phyloP scores from a whole-genome alignment of 805 yeast species.

The Kluyveromyces aestuarii region DNA sequence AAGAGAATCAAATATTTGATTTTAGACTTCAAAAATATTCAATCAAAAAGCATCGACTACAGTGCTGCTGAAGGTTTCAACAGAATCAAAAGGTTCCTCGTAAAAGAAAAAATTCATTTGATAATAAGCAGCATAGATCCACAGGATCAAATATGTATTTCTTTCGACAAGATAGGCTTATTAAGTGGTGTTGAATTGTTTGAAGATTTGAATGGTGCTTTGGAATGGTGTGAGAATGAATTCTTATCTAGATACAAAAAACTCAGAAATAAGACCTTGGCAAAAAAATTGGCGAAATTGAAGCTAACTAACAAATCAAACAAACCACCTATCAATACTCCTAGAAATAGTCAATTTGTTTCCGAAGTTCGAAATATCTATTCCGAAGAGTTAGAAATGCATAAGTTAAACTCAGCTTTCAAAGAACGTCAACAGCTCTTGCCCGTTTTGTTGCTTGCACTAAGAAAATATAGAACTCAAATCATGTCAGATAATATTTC shows the following conservation, averaged over 20 bases:
- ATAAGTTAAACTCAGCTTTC: constrained; percentile 11
- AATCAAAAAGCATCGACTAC: constrained; percentile 65
- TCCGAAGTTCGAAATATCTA: constrained; percentile 32
- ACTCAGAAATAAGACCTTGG: constrained; percentile 23
- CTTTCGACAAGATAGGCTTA: constrained; percentile 76
- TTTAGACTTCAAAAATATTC: constrained; percentile 76
- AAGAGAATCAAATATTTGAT: constrained; percentile 73
- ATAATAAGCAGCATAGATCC: constrained; percentile 71
- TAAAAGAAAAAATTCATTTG: constrained; percentile 58
- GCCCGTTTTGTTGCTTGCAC: constrained; percentile 20
- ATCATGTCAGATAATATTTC: constrained; percentile 17
- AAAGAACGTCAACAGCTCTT: constrained; percentile 17
- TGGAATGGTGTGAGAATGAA: constrained; percentile 96
- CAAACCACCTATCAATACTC: constrained; percentile 27
- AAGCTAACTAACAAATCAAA: constrained; percentile 2
- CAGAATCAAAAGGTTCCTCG: constrained; percentile 69
- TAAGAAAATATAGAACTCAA: constrained; percentile 22
- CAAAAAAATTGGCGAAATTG: constrained; percentile 8
- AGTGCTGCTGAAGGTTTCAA: constrained; percentile 95
- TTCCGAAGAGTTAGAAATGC: constrained; percentile 22
- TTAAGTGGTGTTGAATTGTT: constrained; percentile 57
- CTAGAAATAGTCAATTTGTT: constrained; percentile 33
- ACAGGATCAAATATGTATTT: constrained; percentile 54
- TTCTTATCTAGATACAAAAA: constrained; percentile 42
- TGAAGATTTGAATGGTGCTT: constrained; percentile 71